Evolutionary conservation across 176 grass and related monocot genomes (phyloP), one percentile per base, ranked within the genome.

Genomic region (Secale cereale): DNA sequence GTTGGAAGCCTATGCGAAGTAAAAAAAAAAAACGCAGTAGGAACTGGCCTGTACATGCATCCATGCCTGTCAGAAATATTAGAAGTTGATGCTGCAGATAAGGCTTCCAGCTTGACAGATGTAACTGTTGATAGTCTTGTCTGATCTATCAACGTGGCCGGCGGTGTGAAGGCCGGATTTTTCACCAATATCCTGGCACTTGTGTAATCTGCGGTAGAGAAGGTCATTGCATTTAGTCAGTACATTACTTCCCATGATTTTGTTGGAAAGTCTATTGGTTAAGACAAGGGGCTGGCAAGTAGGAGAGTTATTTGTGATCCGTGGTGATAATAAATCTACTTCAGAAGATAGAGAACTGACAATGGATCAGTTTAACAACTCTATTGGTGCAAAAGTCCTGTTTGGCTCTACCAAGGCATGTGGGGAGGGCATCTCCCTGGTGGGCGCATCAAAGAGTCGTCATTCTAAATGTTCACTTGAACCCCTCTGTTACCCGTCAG

Each of bases 391-490:
- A 23, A 96, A 94, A 75, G 97, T 99, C 61, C 20, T 99, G 71
- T 92, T 99, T 33, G 97, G 93, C 66, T 94, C 97, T n/a, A 99
- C 95, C 82, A 96, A 80, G 87, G 97, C 97, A 30, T 99, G 97
- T 43, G 90, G 91, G 1, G 93, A 99, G 84, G 97, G 97, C 29
- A 99, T 99, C 64, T 96, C 97, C 65, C 84, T 96, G 19, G 90
- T 94, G 4, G 97, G 97, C 4, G 93, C 97, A 79, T 96, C 91
- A 2, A 2, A 94, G 97, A 61, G 77, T 99, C 57, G n/a, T 99
- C 43, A 92, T 94, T 63, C 83, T 99, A 52, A 93, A 96, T 86
- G 93, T 96, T 45, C 88, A 96, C 81, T n/a, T 99, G 41, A 45
- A 14, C 41, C 41, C 41, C 12, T 14, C 0, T 43, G 11, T 43